Percentiles rank a stretch among this genome's conserved stretches.
These are phyloP conservation scores for Roridomyces roridus DNA, from an alignment of 768 basidiomycete species.

Conservation along the genomic window DNA sequence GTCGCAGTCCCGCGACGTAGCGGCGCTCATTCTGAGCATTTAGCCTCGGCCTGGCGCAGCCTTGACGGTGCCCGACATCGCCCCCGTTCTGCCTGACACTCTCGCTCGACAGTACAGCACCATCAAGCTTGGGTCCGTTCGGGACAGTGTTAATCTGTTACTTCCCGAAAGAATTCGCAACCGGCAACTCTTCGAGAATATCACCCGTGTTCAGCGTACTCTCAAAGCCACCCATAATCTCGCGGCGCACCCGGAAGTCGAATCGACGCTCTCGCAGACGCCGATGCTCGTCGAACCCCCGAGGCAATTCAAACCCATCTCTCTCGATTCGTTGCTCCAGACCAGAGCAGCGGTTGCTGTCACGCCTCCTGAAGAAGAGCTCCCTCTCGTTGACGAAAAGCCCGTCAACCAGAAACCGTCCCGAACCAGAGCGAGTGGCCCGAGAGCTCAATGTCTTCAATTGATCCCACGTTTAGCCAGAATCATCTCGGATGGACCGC, in stretches of 20 bases:
- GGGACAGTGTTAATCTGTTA: not conserved
- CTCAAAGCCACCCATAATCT: not conserved
- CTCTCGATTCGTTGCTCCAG: too few species aligned
- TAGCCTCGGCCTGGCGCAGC: slow-evolving; percentile 1
- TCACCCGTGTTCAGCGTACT: not conserved
- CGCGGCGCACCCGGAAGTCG: too few species aligned
- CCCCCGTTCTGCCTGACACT: not conserved
- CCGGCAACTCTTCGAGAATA: not conserved
- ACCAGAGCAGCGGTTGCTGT: too few species aligned
- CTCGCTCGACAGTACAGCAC: not conserved
- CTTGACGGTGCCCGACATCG: not conserved
- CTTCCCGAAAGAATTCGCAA: slow-evolving; percentile 1
- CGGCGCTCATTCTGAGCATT: not conserved
- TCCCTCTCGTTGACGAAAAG: too few species aligned
- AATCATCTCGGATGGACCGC: not conserved
- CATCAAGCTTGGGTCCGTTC: slow-evolving; percentile 5
- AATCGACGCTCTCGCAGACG: too few species aligned
- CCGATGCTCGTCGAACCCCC: too few species aligned
- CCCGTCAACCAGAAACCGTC: too few species aligned
- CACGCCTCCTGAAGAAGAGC: too few species aligned
- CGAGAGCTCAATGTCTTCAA: not conserved
- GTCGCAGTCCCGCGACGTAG: not conserved
- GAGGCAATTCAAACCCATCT: too few species aligned
- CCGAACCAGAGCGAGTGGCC: too few species aligned
- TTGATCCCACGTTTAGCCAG: not conserved